Base-by-base conservation (phyloP, 495 filamentous ascomycete genomes). In the Astrocystis sublimbata region DNA sequence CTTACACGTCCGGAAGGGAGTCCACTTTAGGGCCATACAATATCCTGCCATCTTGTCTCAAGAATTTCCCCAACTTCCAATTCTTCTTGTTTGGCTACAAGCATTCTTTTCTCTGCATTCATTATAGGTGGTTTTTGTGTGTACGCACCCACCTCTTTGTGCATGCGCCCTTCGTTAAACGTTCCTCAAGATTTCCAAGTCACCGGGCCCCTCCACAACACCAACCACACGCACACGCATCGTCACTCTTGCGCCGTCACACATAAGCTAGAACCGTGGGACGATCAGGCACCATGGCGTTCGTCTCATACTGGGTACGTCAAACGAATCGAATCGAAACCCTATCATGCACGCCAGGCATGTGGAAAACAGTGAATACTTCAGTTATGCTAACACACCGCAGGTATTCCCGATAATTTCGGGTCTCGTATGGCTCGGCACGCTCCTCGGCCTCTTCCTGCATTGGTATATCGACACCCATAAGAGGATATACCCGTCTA, bases 391-490 rank as follows among this genome's bases (percentile, higher is more conserved):
- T 51, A 6, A 61, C 46, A 23, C 54, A 82, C 17, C 84, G 83
- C 62, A 92, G 91, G 71, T 93, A 31, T 85, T 96, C 50, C 93
- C 93, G 45, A 75, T 96, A 53, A 81, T 96, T 54, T 91, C 90
- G 61, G 87, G 88, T 56, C 74, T 83, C 64, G 82, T 90, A 75
- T 97, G 93, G 93, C 82, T 96, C 51, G 83, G 86, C 79, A 86
- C 75, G 72, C 73, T 83, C 3, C 61, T 84, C 2, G 79, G 72
- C 28, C 78, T 83, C 7, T 66, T 80, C 42, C 66, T 84, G 65
- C 73, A 80, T 65, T 96, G 96, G 96, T 76, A 83, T 53, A 68
- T 80, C 6, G 69, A 88, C 58, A 68, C 68, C 2, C 81, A 88
- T 26, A 68, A 75, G 15, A 83, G 83, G 0, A 73, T 82, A 67